Percentiles rank a stretch among this genome's conserved stretches.
Conservation (phyloP, 345 rosid species). For the Geranium brycei region DNA sequence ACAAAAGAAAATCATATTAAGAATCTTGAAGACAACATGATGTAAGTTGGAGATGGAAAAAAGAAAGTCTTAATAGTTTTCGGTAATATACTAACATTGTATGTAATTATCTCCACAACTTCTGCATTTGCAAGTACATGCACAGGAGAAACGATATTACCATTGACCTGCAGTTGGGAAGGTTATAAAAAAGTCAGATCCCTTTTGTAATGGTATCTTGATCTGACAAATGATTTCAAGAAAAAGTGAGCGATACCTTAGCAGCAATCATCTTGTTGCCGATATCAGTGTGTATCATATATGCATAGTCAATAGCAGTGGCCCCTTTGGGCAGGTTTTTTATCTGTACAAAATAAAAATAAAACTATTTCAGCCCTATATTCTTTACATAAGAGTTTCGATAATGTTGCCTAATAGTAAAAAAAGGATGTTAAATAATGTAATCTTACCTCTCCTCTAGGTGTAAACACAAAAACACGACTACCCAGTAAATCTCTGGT, state of each 20-base stretch:
- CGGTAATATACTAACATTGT: slow-evolving; percentile 46
- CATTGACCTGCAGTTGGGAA: slow-evolving; percentile 69
- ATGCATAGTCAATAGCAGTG: slow-evolving; percentile 86
- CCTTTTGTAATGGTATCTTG: neutral
- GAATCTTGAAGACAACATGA: neutral
- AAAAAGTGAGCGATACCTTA: slow-evolving; percentile 39
- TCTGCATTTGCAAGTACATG: slow-evolving; percentile 89
- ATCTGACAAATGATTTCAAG: neutral
- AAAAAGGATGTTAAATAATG: slow-evolving; percentile 7
- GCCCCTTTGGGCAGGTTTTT: slow-evolving; percentile 93
- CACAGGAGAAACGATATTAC: slow-evolving; percentile 77
- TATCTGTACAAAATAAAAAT: slow-evolving; percentile 36
- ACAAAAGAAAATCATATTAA: neutral
- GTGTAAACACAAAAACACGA: slow-evolving; percentile 84
- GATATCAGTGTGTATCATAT: slow-evolving; percentile 90
- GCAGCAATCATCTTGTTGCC: slow-evolving; percentile 99
- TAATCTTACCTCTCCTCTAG: slow-evolving; percentile 61
- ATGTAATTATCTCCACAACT: slow-evolving; percentile 94
- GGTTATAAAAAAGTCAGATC: slow-evolving; percentile 1
- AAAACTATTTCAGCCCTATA: neutral
- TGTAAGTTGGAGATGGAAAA: neutral
- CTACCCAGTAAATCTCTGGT: slow-evolving; percentile 92
- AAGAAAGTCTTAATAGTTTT: neutral
- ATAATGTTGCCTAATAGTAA: neutral
- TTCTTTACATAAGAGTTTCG: neutral